Evolutionary conservation across 164 flowering plant genomes (phyloP), one percentile per base, ranked within the genome.

Genomic region (Akebia trifoliata): DNA sequence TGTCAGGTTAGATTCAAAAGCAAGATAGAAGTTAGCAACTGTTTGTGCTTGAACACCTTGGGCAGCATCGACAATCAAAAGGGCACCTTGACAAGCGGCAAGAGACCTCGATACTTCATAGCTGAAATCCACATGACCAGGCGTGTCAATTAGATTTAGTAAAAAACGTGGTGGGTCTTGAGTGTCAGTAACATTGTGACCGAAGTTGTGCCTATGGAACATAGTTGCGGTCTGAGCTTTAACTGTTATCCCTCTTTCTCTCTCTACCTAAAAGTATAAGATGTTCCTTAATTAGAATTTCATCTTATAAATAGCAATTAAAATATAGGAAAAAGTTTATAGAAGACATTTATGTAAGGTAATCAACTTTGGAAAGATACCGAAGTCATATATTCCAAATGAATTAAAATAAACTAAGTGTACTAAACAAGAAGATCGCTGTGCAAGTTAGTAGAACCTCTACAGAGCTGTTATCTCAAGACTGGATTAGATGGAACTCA

Each of bases 221-320:
- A 93, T 93, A 18, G 99, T 90, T 38, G 96, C 99, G 35, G 99
- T 93, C 62, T 93, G 99, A 64, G 99, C 99, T 72, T 93, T 93
- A 25, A 93, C 97, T 31, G 99, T 93, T 55, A 93, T 93, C 57
- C 97, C 99, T 65, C 99, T 78, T 73, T 93, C 99, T 70, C 99
- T 82, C 69, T 93, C 99, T 15, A 93, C 99, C 99, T 93, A 76
- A 54, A 25, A 49, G n/a, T 28, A 45, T 36, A 32, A 62, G 50
- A 40, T 12, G 31, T 18, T 57, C 48, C 40, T 42, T 37, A 65
- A 31, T 24, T 12, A 12, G 21, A 43, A 31, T 7, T 15, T 37
- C 43, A 38, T 20, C n/a, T 6, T n/a, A 25, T 10, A 63, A 17
- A 29, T 21, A 47, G 26, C 2, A 18, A 20, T 0, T 10, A 55